Evolutionary conservation across 257 asterid genomes (phyloP).

Genomic region (Fraxinus anomala): DNA sequence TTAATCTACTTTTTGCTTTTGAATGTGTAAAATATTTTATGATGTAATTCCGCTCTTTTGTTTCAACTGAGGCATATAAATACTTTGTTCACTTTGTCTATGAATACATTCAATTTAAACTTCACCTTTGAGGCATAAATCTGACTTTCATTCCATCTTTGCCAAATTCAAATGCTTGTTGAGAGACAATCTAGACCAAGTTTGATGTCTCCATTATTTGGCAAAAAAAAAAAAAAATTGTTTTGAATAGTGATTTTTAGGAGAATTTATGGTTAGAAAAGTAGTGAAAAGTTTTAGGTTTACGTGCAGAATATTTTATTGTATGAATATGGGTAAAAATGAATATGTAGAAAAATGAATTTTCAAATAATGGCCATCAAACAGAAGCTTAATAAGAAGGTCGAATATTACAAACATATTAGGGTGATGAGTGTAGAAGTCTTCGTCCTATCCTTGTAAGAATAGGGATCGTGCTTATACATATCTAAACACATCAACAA

Average conservation of each 20-base stretch:
- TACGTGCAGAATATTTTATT: too few relatives aligned
- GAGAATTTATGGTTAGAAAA: too few relatives aligned
- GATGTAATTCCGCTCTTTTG: not conserved
- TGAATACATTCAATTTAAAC: not conserved
- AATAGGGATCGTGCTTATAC: too few relatives aligned
- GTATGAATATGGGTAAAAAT: too few relatives aligned
- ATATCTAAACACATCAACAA: too few relatives aligned
- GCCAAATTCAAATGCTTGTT: not conserved
- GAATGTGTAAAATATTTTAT: not conserved
- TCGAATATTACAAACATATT: not conserved
- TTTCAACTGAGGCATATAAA: not conserved
- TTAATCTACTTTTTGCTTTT: not conserved
- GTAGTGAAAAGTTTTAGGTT: too few relatives aligned
- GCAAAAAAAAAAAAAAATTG: too few relatives aligned
- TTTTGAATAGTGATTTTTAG: too few relatives aligned
- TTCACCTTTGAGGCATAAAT: not conserved
- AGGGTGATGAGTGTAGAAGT: not conserved
- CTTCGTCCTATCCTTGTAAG: not conserved
- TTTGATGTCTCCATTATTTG: too few relatives aligned
- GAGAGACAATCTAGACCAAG: not conserved
- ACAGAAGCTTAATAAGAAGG: not conserved
- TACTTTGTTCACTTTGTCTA: not conserved
- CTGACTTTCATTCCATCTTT: not conserved
- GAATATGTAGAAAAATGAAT: too few relatives aligned
- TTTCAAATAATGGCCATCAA: too few relatives aligned